phyloP scores from a whole-genome alignment of 2,329 filamentous ascomycete genomes.

The Fusarium sp. region DNA sequence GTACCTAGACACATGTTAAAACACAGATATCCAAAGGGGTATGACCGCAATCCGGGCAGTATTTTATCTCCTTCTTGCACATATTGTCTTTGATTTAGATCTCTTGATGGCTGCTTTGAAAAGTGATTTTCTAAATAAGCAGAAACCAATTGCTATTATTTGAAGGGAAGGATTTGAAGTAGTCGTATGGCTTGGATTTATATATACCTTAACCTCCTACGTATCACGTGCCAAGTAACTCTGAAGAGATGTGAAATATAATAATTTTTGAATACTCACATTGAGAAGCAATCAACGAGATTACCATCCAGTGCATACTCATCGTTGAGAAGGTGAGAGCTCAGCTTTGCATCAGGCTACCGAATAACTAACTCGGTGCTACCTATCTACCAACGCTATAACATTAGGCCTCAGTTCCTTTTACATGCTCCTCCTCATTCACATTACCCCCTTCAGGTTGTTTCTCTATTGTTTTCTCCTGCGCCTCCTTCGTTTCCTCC shows the following conservation, averaged over 20 bases:
- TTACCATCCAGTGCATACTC: background rate
- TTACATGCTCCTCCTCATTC: background rate
- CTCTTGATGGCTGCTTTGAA: too few species aligned
- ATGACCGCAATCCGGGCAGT: background rate
- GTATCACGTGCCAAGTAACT: background rate
- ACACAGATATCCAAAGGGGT: too few species aligned
- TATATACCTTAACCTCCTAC: background rate
- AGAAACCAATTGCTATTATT: too few species aligned
- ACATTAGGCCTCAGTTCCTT: background rate
- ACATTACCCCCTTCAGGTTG: background rate
- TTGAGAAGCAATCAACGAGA: background rate
- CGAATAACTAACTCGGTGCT: fast-evolving
- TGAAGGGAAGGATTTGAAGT: background rate
- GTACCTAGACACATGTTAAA: too few species aligned
- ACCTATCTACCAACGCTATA: fast-evolving
- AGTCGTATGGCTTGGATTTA: background rate
- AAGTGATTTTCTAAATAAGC: too few species aligned
- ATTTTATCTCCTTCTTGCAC: background rate
- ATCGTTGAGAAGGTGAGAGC: background rate
- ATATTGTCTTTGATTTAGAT: background rate
- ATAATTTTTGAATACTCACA: background rate
- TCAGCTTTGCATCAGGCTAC: fast-evolving
- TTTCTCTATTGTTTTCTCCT: background rate
- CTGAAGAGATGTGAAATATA: background rate
- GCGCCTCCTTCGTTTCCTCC: background rate